phyloP scores from a whole-genome alignment of 2,329 filamentous ascomycete species.

The Claviceps sp. region DNA sequence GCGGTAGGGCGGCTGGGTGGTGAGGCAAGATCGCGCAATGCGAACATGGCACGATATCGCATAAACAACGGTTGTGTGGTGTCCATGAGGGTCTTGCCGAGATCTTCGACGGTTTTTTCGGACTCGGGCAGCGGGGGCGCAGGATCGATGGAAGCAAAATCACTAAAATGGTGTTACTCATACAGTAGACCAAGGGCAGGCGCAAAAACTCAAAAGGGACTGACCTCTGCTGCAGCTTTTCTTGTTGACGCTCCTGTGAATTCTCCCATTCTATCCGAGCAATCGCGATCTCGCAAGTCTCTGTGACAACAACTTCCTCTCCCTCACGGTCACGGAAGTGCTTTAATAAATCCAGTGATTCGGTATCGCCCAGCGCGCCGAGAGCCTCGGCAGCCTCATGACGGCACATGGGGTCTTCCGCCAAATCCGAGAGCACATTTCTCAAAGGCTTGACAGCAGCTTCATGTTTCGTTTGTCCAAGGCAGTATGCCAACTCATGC shows the following conservation, averaged over 20 bases:
- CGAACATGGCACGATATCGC: slow-evolving; percentile 96
- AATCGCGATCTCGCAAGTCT: slow-evolving; percentile 95
- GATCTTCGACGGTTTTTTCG: slow-evolving; percentile 55
- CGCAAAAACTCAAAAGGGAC: slow-evolving; percentile 10
- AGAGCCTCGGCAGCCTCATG: slow-evolving; percentile 95
- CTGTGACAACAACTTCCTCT: slow-evolving; percentile 70
- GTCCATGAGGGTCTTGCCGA: slow-evolving; percentile 69
- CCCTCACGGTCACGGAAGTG: slow-evolving; percentile 59
- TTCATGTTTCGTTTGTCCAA: slow-evolving; percentile 76
- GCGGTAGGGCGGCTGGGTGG: slow-evolving; percentile 85
- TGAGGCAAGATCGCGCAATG: slow-evolving; percentile 84
- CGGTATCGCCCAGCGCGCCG: slow-evolving; percentile 66
- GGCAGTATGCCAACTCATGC: slow-evolving; percentile 93
- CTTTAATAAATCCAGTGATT: slow-evolving; percentile 61
- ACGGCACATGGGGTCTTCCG: slow-evolving; percentile 89
- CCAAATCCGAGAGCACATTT: slow-evolving; percentile 57
- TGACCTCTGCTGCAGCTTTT: slow-evolving; percentile 73
- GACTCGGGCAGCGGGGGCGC: slow-evolving; percentile 73
- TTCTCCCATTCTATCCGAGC: slow-evolving; percentile 91
- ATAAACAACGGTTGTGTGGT: slow-evolving; percentile 69
- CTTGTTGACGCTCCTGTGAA: slow-evolving; percentile 53
- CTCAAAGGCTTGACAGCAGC: slow-evolving; percentile 62
- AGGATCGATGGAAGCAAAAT: slow-evolving; percentile 91
- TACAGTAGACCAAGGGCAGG: neutral
- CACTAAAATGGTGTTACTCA: slow-evolving; percentile 35